A percentile compares a stretch with the other conserved stretches of the same genome.
These are phyloP conservation scores for Diacronema lutheri DNA, from an alignment of 78 protist genomes.

Conservation along the genomic window DNA sequence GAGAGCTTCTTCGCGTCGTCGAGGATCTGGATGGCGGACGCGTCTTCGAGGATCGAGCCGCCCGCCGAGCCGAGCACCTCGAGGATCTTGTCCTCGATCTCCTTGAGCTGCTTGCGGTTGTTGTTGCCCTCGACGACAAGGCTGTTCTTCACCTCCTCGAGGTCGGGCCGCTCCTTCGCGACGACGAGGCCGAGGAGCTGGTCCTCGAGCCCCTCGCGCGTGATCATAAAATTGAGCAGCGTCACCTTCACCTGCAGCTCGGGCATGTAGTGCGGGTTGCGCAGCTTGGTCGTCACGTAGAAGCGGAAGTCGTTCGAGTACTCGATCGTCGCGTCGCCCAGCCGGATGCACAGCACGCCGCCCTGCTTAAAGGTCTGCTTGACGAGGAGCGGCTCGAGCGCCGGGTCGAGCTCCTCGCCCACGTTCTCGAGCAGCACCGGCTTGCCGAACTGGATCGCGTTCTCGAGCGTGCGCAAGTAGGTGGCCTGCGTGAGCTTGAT, in stretches of 20 bases:
- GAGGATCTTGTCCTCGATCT: conserved; percentile 74
- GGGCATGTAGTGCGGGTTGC: conserved; percentile 67
- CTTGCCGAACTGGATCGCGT: conserved; percentile 66
- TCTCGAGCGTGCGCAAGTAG: conserved; percentile 59
- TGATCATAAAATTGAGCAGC: conserved; percentile 70
- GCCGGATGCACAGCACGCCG: conserved; percentile 45
- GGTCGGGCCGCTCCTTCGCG: conserved; percentile 64
- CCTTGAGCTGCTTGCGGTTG: conserved; percentile 47
- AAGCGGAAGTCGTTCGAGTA: conserved; percentile 48
- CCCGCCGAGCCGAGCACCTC: conserved; percentile 40
- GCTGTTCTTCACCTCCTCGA: conserved; percentile 61
- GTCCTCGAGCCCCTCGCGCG: conserved; percentile 67
- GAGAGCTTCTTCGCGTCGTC: conserved; percentile 35
- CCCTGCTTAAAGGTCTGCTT: conserved; percentile 53
- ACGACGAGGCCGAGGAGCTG: conserved; percentile 77
- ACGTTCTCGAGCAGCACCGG: conserved; percentile 54
- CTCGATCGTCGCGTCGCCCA: conserved; percentile 73
- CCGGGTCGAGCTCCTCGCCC: conserved; percentile 66
- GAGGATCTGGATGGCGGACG: conserved; percentile 43
- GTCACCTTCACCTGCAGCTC: conserved; percentile 64
- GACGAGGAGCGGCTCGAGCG: conserved; percentile 69
- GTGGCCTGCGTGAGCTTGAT: conserved; percentile 61
- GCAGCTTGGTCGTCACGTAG: conserved; percentile 64
- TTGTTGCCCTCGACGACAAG: conserved; percentile 47
- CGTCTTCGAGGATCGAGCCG: conserved; percentile 54